phyloP scores from a whole-genome alignment of 2,329 filamentous ascomycete species.

The Mycocentrospora acerina region DNA sequence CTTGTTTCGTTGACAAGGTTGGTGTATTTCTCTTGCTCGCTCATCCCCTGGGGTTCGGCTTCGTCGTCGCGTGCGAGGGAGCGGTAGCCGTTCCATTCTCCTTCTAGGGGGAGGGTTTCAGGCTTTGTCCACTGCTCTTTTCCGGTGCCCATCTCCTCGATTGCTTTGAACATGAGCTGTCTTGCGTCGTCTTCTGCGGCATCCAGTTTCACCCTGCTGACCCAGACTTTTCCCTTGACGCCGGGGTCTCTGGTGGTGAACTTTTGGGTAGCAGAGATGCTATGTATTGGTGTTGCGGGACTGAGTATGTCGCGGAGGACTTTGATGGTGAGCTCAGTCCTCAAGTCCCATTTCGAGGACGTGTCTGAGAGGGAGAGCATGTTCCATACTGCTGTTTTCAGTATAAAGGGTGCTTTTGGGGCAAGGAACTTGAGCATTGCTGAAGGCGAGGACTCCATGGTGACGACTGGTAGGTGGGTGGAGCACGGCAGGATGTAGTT shows the following conservation, averaged over 20 bases:
- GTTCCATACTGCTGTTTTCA: conserved; percentile 65
- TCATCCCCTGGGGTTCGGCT: conserved; percentile 53
- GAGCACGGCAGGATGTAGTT: background rate
- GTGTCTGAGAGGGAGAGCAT: conserved; percentile 68
- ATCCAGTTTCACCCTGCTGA: conserved; percentile 68
- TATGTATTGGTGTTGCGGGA: conserved; percentile 19
- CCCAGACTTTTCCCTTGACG: conserved; percentile 79
- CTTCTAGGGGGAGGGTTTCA: conserved; percentile 60
- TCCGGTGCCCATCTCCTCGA: conserved; percentile 56
- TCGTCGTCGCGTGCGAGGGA: conserved; percentile 54
- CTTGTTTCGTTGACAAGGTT: conserved; percentile 68
- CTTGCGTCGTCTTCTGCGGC: conserved; percentile 51
- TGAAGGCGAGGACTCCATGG: conserved; percentile 40
- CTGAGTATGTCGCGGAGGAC: conserved; percentile 60
- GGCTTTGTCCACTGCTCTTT: conserved; percentile 45
- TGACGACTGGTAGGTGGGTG: conserved; percentile 2
- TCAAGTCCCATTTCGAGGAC: conserved; percentile 75
- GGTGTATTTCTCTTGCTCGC: conserved; percentile 65
- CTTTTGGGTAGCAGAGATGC: conserved; percentile 55
- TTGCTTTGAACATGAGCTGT: conserved; percentile 59
- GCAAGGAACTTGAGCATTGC: conserved; percentile 35
- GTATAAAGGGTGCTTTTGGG: conserved; percentile 58
- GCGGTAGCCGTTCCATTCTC: conserved; percentile 76
- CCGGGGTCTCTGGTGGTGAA: conserved; percentile 63
- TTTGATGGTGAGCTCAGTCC: conserved; percentile 70